Base-by-base conservation (phyloP, 345 rosid genomes). In the Linum lewisii region DNA sequence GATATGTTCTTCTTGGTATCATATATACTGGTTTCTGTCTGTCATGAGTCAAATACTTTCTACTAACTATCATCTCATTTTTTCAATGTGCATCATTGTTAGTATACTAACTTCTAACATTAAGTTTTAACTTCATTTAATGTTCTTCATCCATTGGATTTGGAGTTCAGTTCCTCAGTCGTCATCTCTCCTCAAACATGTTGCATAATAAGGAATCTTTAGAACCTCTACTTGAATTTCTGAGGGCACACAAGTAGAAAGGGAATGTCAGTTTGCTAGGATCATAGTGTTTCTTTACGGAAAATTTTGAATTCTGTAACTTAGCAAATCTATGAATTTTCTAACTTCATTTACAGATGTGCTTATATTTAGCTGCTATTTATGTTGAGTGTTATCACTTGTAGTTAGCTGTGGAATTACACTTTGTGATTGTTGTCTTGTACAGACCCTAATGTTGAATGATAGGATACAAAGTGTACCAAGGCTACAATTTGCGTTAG, bases 141-240 rank as follows among this genome's bases (percentile, higher is more conserved):
- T n/a, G 95, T 8, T 90, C 99, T 24, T 94, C 97, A 66, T 94
- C 94, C 1, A 90, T 90, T 69, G 99, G 99, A 69, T 87, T 87
- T 66, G 99, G 99, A n/a, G 97, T 94, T 71, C 97, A 90, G 63
- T 94, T 90, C 75, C 92, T 94, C 66, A 94, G 90, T 36, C 92
- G 99, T 54, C 99, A 94, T 69, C 85, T 94, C 8, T 94, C 99
- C 20, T 94, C 99, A 6, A 85, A 51, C 10, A 87, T 94, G 99
- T 94, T 94, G 73, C 89, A 85, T 34, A 81, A 81, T 74, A 94
- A 87, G 68, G 99, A 94, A 55, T 82, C 80, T 62, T 74, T 94
- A 73, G 97, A 94, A 72, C 97, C 99, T 25, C 73, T 94, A 4
- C 79, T 84, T 51, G 78, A 87, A 73, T 94, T 94, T 63, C 95